Conservation (phyloP, 371 early-diverging fungal species). For the Mucor piriformis region DNA sequence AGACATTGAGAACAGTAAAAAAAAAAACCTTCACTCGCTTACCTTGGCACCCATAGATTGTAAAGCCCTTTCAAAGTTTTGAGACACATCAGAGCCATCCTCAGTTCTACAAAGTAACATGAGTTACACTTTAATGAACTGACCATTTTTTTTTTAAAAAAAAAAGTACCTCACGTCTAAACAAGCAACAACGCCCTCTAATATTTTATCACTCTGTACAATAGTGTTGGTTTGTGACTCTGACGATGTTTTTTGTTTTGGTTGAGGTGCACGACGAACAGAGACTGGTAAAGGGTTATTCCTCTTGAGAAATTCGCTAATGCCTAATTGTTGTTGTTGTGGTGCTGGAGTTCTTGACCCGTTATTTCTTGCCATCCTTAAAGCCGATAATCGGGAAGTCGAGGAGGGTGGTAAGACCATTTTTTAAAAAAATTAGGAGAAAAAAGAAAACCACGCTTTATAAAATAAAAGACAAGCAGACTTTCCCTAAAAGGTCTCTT, state of each 20-base stretch:
- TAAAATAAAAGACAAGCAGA: background rate
- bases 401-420: background rate
- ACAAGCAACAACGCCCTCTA: conserved; percentile 48
- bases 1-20: background rate
- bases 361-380: background rate
- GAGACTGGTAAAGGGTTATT: background rate
- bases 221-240: conserved; percentile 6
- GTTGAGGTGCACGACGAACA: background rate
- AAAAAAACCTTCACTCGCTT: background rate
- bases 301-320: background rate
- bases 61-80: conserved; percentile 45
- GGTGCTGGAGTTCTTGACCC: background rate
- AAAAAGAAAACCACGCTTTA: background rate
- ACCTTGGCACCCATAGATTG: conserved; percentile 52
- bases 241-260: conserved; percentile 3
- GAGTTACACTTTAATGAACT: background rate
- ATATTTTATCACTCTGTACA: conserved; percentile 23
- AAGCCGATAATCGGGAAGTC: background rate
- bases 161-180: conserved; percentile 41
- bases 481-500: background rate
- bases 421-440: background rate
- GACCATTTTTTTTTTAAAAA: background rate
- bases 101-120: conserved; percentile 36
- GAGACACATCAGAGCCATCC: conserved; percentile 53
- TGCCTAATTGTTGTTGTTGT: background rate